A percentile compares a stretch with the other conserved stretches of the same genome.
phyloP scores from a whole-genome alignment of 1,284 basidiomycete species.

The Ganoderma resinaceum region DNA sequence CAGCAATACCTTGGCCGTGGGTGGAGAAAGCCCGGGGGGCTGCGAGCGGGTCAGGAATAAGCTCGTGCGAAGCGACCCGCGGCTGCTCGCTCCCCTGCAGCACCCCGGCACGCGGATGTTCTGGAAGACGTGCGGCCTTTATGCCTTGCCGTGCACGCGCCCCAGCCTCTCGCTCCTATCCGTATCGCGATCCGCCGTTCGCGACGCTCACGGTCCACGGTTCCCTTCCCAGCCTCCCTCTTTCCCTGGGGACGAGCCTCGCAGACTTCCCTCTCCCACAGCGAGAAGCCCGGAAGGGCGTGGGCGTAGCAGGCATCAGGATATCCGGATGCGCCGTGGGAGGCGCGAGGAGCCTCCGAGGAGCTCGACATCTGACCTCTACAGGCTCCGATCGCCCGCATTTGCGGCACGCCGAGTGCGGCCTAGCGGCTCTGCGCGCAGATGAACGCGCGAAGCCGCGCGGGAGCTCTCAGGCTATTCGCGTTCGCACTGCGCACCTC shows the following conservation, averaged over 20 bases:
- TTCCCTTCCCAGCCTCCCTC: conserved; percentile 6
- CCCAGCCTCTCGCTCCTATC: background rate
- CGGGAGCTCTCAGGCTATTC: background rate
- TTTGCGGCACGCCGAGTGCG: conserved; percentile 7
- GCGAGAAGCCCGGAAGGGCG: conserved; percentile 9
- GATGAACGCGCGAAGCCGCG: conserved; percentile 7
- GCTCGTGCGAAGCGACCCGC: conserved; percentile 29
- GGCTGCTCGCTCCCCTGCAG: conserved; percentile 15
- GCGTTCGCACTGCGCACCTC: conserved; percentile 11
- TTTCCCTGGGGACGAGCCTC: background rate
- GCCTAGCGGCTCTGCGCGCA: conserved; percentile 7
- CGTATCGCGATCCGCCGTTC: conserved; percentile 24
- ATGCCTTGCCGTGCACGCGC: background rate
- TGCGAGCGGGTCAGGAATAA: conserved; percentile 27
- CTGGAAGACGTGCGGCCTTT: background rate
- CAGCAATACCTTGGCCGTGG: background rate
- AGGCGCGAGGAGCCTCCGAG: conserved; percentile 24
- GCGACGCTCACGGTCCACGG: background rate
- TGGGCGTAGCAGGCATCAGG: conserved; percentile 13
- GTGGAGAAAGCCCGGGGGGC: conserved; percentile 31
- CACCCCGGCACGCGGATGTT: conserved; percentile 2
- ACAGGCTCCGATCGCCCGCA: conserved; percentile 27
- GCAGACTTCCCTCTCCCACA: conserved; percentile 12
- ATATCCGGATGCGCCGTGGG: conserved; percentile 24
- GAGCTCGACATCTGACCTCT: conserved; percentile 26